Evolutionary conservation across 1,139 yeast genomes (phyloP), one percentile per base, ranked within the genome.

Genomic region (Kazachstania sp.): DNA sequence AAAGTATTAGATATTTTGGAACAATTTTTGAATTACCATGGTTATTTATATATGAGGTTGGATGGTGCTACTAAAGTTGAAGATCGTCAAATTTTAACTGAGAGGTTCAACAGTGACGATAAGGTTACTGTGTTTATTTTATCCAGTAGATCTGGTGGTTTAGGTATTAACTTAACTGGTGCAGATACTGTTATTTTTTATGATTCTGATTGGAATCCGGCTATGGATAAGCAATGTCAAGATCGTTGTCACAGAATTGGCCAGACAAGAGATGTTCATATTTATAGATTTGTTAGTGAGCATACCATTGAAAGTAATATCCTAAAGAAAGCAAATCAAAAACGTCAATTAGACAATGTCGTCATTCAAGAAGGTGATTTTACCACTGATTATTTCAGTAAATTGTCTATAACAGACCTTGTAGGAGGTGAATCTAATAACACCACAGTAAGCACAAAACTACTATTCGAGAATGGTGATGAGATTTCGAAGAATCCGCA

Each of bases 161-260:
- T 94, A 55, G 99, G 99, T 63, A 94, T 94, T 64, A 94, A 94
- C 61, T 71, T 94, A 58, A 92, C 98, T 0, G 99, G 98, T 59
- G 99, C 99, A 0, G 98, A 94, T 61, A 92, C 98, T 0, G 99
- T 94, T 42, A 88, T 94, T n/a, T 94, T 94, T 66, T 94, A 94
- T 64, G 99, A 94, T 67, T 88, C 97, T 2, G 99, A 94, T 69
- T 94, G 99, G 99, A 94, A 94, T 64, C 99, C 99, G 2, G 95
- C 97, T 1, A 94, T 94, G 97, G 99, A 94, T 67, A 87, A 88
- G 63, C 99, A 94, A 67, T 94, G 98, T 70, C 98, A 94, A 67
- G 99, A 94, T 69, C 81, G 99, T 65, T 92, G 98, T 70, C 99
- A 94, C 67, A 83, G 99, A 72, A 94, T 94, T 63, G 99, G 99